Percentiles rank a stretch among this genome's conserved stretches.
Evolutionary conservation across 176 grass and related monocot genomes (phyloP).

Genomic region (Elymus sibiricus): DNA sequence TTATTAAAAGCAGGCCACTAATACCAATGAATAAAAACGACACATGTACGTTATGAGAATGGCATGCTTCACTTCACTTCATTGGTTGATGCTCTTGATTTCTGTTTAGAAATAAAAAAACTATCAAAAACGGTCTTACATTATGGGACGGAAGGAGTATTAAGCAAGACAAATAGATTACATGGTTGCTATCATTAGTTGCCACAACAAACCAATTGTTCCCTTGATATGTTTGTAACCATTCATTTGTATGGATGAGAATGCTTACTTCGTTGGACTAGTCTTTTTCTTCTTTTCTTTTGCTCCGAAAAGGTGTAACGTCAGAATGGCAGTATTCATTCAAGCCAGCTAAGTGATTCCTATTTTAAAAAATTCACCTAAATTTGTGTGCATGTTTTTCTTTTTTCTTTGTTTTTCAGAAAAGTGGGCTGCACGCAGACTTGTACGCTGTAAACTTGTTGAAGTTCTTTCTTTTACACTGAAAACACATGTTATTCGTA

Average conservation of each 20-base stretch:
- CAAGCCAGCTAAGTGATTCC: neutral
- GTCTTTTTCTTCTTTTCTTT: neutral
- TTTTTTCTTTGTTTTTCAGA: neutral
- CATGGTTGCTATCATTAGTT: neutral
- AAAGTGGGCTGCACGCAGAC: neutral
- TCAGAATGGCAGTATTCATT: neutral
- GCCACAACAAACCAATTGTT: neutral
- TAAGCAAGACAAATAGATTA: neutral
- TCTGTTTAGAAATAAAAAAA: neutral
- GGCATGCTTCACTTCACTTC: neutral
- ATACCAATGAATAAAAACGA: neutral
- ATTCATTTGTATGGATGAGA: neutral
- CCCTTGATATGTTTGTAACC: neutral
- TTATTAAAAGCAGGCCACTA: neutral
- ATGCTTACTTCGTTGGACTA: neutral
- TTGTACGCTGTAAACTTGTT: neutral
- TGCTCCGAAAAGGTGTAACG: neutral
- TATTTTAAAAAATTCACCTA: neutral
- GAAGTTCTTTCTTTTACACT: neutral
- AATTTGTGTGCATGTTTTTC: neutral
- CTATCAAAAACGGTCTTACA: no score
- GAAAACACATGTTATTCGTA: neutral
- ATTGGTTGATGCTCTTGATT: neutral
- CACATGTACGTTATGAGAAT: neutral
- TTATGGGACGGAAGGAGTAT: neutral